These are phyloP conservation scores for Polyporus tsugae DNA, from an alignment of 1,284 basidiomycete genomes.

Conservation along the genomic window DNA sequence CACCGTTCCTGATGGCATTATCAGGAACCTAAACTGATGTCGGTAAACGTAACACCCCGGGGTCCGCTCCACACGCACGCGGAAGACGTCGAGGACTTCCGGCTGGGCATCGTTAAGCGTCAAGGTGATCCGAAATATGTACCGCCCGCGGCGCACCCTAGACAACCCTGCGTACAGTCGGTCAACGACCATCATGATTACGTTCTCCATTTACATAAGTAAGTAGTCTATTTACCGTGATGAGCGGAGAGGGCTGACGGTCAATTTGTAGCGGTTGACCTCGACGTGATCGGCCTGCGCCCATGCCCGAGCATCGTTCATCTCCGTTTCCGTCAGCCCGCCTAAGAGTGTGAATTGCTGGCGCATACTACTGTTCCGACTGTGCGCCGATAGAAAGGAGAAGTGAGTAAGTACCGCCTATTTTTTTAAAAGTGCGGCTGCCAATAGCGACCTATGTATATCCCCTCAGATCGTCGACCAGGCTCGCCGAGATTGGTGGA, in stretches of 20 bases:
- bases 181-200: conserved; percentile 17
- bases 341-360: background rate
- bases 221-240: background rate
- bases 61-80: conserved; percentile 45
- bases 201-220: background rate
- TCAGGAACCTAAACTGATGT: background rate
- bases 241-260: background rate
- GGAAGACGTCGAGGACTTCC: conserved; percentile 44
- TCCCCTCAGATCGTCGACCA: background rate
- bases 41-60: conserved; percentile 40
- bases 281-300: conserved; percentile 48
- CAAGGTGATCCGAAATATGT: conserved; percentile 42
- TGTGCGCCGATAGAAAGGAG: too few species aligned
- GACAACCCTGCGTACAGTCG: conserved; percentile 47
- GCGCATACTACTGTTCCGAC: background rate
- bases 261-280: conserved; percentile 42
- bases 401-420: too few species aligned
- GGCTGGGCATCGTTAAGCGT: conserved; percentile 44
- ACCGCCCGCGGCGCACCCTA: conserved; percentile 39
- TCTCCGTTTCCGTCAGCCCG: background rate
- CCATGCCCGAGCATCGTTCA: background rate
- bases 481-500: conserved; percentile 48
- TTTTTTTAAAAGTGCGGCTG: too few species aligned
- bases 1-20: background rate
- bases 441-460: too few species aligned